Conservation (phyloP, 345 rosid species). For the Hibiscus syriacus region DNA sequence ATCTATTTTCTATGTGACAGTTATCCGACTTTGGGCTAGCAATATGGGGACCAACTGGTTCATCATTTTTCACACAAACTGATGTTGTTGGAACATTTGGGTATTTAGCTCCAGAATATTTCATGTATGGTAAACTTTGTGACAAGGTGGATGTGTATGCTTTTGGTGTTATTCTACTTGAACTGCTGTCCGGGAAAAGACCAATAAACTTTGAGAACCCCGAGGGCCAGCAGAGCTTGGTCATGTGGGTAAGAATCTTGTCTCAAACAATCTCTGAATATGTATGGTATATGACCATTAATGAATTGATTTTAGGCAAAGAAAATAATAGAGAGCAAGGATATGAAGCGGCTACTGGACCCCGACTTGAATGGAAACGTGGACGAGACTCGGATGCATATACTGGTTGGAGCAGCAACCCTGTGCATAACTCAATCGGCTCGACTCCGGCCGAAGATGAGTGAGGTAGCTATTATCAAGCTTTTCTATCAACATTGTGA, state of each 20-base stretch:
- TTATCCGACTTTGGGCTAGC: slow-evolving; percentile 90
- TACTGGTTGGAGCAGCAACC: too few relatives aligned
- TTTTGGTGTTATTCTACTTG: slow-evolving; percentile 83
- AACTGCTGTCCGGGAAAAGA: slow-evolving; percentile 72
- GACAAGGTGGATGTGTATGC: slow-evolving; percentile 72
- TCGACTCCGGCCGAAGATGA: too few relatives aligned
- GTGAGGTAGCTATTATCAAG: neutral
- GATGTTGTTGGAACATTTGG: slow-evolving; percentile 95
- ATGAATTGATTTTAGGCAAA: too few relatives aligned
- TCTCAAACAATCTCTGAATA: neutral
- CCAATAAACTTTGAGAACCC: slow-evolving; percentile 5
- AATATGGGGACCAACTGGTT: slow-evolving; percentile 64
- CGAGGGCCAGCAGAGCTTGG: slow-evolving; percentile 74
- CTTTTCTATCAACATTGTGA: neutral
- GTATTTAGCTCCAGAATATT: slow-evolving; percentile 83
- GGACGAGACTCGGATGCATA: too few relatives aligned
- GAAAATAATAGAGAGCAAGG: too few relatives aligned
- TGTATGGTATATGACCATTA: too few relatives aligned
- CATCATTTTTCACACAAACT: slow-evolving; percentile 40
- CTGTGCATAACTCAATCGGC: too few relatives aligned
- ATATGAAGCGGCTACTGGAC: too few relatives aligned
- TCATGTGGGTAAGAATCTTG: slow-evolving; percentile 76
- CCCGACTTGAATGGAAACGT: too few relatives aligned
- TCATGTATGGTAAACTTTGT: neutral
- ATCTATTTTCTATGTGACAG: slow-evolving; percentile 27